Conservation (phyloP, 78 protist genomes). For the Protostelium mycophagum region DNA sequence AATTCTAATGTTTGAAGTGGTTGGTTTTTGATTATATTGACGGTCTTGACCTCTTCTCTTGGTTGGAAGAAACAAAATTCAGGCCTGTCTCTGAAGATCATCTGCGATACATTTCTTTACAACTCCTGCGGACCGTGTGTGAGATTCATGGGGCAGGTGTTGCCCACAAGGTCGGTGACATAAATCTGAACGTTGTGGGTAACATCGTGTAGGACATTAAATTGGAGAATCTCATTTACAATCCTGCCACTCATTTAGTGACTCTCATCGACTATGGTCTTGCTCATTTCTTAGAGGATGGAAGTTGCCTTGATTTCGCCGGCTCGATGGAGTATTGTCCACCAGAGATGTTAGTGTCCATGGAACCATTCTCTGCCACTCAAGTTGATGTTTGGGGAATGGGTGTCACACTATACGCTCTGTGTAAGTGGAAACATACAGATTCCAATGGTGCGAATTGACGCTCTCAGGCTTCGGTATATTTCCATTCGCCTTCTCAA, state of each 20-base stretch:
- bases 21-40: neutral
- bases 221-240: neutral
- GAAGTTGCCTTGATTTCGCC: neutral
- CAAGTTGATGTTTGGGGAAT: neutral
- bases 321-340: neutral
- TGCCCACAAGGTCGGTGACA: neutral
- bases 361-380: neutral
- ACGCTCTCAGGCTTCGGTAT: neutral
- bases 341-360: neutral
- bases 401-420: neutral
- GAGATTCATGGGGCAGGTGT: neutral
- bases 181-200: neutral
- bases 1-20: no score
- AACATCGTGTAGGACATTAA: neutral
- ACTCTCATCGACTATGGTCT: neutral
- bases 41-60: neutral
- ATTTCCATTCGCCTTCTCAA: neutral
- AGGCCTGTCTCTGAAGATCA: neutral
- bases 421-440: no score
- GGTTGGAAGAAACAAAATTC: neutral
- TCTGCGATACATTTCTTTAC: neutral
- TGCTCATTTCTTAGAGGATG: neutral
- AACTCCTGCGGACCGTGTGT: neutral
- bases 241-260: neutral
- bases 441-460: no score